Conservation (phyloP, 2,329 filamentous ascomycete genomes). For the Neonectria coccinea region DNA sequence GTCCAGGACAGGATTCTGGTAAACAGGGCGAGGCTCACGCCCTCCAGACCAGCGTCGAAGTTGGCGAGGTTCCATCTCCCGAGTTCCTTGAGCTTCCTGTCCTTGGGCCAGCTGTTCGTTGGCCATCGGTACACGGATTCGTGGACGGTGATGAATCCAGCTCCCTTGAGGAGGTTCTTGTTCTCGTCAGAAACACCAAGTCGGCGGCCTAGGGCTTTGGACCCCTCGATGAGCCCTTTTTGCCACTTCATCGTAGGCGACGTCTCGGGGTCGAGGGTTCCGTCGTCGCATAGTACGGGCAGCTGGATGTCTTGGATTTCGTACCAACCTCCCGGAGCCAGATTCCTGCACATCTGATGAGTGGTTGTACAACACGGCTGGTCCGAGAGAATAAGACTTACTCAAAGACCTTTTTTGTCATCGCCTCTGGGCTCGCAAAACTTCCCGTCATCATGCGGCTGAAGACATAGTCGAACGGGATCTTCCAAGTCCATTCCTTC, state of each 20-base stretch:
- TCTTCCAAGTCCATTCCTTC: constrained; percentile 49
- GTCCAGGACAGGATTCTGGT: constrained; percentile 3
- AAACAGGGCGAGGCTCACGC: constrained; percentile 2
- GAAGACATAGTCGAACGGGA: constrained; percentile 53
- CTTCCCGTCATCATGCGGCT: constrained; percentile 48
- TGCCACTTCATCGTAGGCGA: constrained; percentile 28
- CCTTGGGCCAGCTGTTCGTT: constrained; percentile 10
- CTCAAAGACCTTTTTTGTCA: not conserved
- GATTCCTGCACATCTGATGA: constrained; percentile 17
- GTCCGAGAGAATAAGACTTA: not conserved
- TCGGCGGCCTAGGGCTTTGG: constrained; percentile 29
- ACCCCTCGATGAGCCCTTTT: constrained; percentile 41
- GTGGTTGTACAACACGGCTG: constrained; percentile 10
- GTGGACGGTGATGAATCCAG: constrained; percentile 6
- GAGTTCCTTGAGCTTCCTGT: constrained; percentile 18
- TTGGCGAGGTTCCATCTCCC: constrained; percentile 9
- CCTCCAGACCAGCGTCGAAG: constrained; percentile 6
- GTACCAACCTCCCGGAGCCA: constrained; percentile 48
- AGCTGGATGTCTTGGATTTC: constrained; percentile 48
- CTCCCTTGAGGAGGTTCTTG: not conserved
- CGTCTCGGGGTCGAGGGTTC: constrained; percentile 42
- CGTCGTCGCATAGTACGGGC: constrained; percentile 47
- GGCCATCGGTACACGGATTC: constrained; percentile 12
- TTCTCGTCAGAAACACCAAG: not conserved
- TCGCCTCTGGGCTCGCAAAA: constrained; percentile 31